A percentile compares a stretch with the other conserved stretches of the same genome.
phyloP scores from a whole-genome alignment of 768 basidiomycete genomes.

The Panaeolus cyanescens region DNA sequence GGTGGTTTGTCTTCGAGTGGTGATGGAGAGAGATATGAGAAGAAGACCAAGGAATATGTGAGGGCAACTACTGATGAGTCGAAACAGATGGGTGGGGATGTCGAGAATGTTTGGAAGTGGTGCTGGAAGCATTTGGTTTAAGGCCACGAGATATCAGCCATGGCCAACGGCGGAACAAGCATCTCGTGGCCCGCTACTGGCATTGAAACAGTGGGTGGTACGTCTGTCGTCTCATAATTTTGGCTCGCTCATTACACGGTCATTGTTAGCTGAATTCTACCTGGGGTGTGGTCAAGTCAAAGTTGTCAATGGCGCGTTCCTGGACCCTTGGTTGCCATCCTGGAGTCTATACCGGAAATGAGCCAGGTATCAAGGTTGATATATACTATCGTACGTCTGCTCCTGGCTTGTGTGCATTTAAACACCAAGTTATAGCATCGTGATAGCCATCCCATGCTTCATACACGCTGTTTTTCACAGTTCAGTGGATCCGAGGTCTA shows the following conservation, averaged over 20 bases:
- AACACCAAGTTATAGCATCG: background rate
- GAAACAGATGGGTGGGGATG: conserved; percentile 60
- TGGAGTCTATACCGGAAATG: conserved; percentile 17
- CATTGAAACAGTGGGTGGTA: conserved; percentile 33
- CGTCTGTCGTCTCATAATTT: too few species aligned
- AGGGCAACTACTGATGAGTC: conserved; percentile 57
- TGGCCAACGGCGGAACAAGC: conserved; percentile 43
- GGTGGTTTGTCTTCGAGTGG: too few species aligned
- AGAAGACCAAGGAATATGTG: conserved; percentile 39
- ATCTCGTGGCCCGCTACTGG: conserved; percentile 35
- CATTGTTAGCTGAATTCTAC: conserved; percentile 37
- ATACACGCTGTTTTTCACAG: too few species aligned
- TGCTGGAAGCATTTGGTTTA: conserved; percentile 43
- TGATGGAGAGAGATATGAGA: conserved; percentile 27
- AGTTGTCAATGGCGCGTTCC: conserved; percentile 33
- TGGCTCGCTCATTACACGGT: too few species aligned
- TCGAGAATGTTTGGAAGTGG: conserved; percentile 53
- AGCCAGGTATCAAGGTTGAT: conserved; percentile 16
- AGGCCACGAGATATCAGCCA: conserved; percentile 40
- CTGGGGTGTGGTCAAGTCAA: conserved; percentile 40
- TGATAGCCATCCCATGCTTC: conserved; percentile 19
- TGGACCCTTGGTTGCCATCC: conserved; percentile 19
- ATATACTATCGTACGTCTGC: conserved; percentile 15
- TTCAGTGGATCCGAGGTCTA: too few species aligned
- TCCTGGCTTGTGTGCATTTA: background rate